Evolutionary conservation across 192 early-diverging fungal species (phyloP).

Genomic region (Entomortierella lignicola): DNA sequence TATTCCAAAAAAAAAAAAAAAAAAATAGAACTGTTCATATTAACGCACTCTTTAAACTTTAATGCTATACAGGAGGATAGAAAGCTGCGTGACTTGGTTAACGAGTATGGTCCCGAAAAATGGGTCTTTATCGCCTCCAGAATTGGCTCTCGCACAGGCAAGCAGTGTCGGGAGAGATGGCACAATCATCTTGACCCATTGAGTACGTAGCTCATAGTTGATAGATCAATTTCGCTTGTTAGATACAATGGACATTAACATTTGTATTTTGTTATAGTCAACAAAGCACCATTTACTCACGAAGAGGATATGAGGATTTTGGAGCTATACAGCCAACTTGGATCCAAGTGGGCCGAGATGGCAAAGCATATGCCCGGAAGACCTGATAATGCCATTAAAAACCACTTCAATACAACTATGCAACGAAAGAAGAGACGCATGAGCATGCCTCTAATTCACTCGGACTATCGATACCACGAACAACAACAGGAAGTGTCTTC

Average conservation of each 20-base stretch:
- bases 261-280: constrained; percentile 45
- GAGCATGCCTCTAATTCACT: constrained; percentile 9
- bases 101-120: constrained; percentile 49
- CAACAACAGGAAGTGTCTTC: background rate
- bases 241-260: too few relatives aligned
- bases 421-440: constrained; percentile 42
- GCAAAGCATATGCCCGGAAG: constrained; percentile 46
- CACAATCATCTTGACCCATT: constrained; percentile 49
- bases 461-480: constrained; percentile 9
- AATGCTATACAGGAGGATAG: constrained; percentile 35
- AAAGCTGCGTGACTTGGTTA: constrained; percentile 35
- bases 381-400: constrained; percentile 53
- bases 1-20: too few relatives aligned
- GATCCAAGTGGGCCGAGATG: constrained; percentile 54
- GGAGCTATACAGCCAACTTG: constrained; percentile 39
- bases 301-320: constrained; percentile 44
- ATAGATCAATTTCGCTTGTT: background rate
- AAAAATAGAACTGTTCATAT: too few relatives aligned
- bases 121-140: constrained; percentile 52
- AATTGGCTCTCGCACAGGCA: constrained; percentile 48
- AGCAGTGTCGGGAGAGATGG: constrained; percentile 49
- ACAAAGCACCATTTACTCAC: constrained; percentile 45
- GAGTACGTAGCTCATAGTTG: constrained; percentile 22
- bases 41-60: too few relatives aligned
- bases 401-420: constrained; percentile 54